Percentiles rank a stretch among this genome's conserved stretches.
These are phyloP conservation scores for Closterium sp. DNA, from an alignment of 139 green algal species.

Conservation along the genomic window DNA sequence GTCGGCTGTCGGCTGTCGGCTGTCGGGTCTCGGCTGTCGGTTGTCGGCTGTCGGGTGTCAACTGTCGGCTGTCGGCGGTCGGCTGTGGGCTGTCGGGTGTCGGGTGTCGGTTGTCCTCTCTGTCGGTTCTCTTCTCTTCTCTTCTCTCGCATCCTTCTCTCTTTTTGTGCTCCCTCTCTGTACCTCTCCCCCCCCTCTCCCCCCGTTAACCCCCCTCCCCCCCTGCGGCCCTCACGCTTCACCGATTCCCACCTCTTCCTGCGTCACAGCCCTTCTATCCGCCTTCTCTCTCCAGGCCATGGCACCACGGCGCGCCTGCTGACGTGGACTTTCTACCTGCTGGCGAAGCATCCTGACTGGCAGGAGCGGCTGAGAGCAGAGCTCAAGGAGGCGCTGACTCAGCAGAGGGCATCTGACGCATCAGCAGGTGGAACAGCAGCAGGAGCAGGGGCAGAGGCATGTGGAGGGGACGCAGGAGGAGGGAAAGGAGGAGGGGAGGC, in stretches of 20 bases:
- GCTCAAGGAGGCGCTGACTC: slow-evolving; percentile 28
- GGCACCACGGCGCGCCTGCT: slow-evolving; percentile 90
- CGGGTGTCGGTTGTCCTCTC: too few species aligned
- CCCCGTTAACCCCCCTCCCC: too few species aligned
- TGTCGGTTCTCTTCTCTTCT: too few species aligned
- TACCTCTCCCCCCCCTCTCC: too few species aligned
- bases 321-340: slow-evolving; percentile 85
- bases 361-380: slow-evolving; percentile 62
- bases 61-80: too few species aligned
- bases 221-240: background rate
- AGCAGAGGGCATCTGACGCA: background rate
- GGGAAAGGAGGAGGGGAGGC: background rate
- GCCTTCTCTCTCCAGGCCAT: slow-evolving; percentile 62
- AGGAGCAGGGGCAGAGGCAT: background rate
- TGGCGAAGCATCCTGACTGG: slow-evolving; percentile 70
- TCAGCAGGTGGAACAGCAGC: background rate
- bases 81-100: too few species aligned
- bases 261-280: background rate
- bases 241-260: background rate
- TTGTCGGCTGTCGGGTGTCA: too few species aligned
- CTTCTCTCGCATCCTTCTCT: too few species aligned
- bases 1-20: too few species aligned
- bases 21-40: too few species aligned
- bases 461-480: background rate
- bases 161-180: too few species aligned